Percentiles rank a stretch among this genome's conserved stretches.
Evolutionary conservation across 495 filamentous ascomycete genomes (phyloP).

Genomic region (Thozetella sp.): DNA sequence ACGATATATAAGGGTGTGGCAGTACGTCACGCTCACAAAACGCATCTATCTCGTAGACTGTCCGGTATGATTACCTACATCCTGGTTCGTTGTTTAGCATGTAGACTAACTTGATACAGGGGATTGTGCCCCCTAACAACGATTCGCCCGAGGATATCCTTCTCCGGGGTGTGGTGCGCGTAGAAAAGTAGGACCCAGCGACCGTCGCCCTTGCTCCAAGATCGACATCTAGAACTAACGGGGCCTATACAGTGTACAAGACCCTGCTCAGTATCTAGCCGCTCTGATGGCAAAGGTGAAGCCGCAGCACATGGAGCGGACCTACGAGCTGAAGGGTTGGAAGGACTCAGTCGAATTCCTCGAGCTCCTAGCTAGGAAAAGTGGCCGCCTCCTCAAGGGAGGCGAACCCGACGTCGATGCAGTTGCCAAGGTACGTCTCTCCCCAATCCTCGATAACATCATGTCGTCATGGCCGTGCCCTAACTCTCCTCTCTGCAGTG

Average conservation of each 20-base stretch:
- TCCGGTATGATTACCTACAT: conserved; percentile 40
- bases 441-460: neutral
- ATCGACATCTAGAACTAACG: no score
- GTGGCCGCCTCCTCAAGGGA: conserved; percentile 81
- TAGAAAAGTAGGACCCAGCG: conserved; percentile 76
- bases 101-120: conserved; percentile 37
- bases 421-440: conserved; percentile 83
- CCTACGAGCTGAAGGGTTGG: conserved; percentile 83
- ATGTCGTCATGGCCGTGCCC: neutral
- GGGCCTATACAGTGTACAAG: conserved; percentile 62
- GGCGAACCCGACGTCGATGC: conserved; percentile 93
- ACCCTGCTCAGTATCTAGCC: conserved; percentile 93
- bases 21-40: conserved; percentile 97
- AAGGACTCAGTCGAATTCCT: conserved; percentile 79
- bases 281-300: conserved; percentile 80
- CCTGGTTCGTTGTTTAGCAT: no score
- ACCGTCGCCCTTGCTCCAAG: no score
- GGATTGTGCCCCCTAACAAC: conserved; percentile 87
- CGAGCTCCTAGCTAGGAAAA: conserved; percentile 83
- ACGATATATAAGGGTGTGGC: conserved; percentile 47
- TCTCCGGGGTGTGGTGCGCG: conserved; percentile 87
- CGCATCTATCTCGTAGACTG: conserved; percentile 97
- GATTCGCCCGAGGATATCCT: conserved; percentile 88
- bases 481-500: conserved; percentile 52
- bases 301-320: conserved; percentile 85